These are phyloP conservation scores for Mangifera indica DNA, from an alignment of 345 rosid genomes.

Conservation along the genomic window DNA sequence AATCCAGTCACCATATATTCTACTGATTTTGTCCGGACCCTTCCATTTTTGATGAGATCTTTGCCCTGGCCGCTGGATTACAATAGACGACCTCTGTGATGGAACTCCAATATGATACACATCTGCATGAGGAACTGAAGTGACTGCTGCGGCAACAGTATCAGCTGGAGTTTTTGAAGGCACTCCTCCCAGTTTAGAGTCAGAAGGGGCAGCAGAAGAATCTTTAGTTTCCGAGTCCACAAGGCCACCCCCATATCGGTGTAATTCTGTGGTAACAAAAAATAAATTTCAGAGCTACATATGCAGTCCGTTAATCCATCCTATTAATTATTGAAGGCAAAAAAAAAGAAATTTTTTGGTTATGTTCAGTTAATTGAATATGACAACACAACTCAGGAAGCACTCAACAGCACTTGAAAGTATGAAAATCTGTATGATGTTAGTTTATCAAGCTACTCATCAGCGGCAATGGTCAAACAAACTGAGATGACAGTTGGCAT, in stretches of 20 bases:
- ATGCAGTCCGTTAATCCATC: background rate
- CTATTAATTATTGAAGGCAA: background rate
- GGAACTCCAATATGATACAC: conserved; percentile 58
- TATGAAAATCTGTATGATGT: background rate
- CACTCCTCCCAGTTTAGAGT: conserved; percentile 59
- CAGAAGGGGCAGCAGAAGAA: conserved; percentile 47
- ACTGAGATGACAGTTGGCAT: background rate
- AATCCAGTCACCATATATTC: conserved; percentile 99
- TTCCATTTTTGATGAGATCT: conserved; percentile 92
- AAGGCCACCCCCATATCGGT: conserved; percentile 82
- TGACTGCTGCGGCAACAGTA: conserved; percentile 36
- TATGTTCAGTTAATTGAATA: background rate
- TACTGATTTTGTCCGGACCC: conserved; percentile 92
- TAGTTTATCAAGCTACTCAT: background rate
- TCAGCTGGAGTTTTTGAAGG: conserved; percentile 58
- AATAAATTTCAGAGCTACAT: conserved; percentile 9
- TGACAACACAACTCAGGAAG: background rate
- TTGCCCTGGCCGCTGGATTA: conserved; percentile 76
- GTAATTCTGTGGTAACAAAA: conserved; percentile 58
- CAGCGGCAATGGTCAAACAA: background rate
- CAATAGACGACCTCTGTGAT: conserved; percentile 66
- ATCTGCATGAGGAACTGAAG: conserved; percentile 60
- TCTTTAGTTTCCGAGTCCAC: conserved; percentile 63
- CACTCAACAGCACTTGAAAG: background rate
- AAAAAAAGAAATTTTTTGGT: background rate